Evolutionary conservation across 441 rosid genomes (phyloP).

Genomic region (Pelargonium citronellum): DNA sequence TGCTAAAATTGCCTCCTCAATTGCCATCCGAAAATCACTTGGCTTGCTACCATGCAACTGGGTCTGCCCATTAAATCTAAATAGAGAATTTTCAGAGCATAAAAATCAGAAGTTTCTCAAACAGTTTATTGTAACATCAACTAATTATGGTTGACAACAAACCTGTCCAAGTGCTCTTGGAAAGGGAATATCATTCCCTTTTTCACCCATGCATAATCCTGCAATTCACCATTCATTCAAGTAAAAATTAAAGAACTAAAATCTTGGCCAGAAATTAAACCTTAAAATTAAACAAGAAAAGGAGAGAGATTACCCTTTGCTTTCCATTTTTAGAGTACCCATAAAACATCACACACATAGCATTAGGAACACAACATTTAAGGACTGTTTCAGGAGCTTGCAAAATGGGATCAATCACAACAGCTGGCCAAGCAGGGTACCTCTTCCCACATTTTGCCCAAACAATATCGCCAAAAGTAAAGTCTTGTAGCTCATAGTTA

Average conservation of each 20-base stretch:
- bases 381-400: constrained; percentile 79
- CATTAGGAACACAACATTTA: constrained; percentile 55
- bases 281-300: constrained; percentile 16
- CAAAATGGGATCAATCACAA: constrained; percentile 69
- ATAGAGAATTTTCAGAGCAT: constrained; percentile 25
- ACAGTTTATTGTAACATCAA: constrained; percentile 14
- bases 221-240: constrained; percentile 21
- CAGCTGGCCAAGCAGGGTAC: constrained; percentile 88
- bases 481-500: constrained; percentile 72
- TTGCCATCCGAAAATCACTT: constrained; percentile 69
- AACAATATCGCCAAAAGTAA: constrained; percentile 69
- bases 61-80: constrained; percentile 75
- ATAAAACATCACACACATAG: constrained; percentile 84
- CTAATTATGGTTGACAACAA: constrained; percentile 18
- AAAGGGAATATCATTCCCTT: constrained; percentile 90
- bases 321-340: constrained; percentile 84
- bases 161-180: constrained; percentile 72
- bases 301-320: constrained; percentile 54
- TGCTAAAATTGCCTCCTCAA: constrained; percentile 77
- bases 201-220: constrained; percentile 95
- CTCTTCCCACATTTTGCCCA: constrained; percentile 98
- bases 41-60: constrained; percentile 67
- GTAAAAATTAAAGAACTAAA: constrained; percentile 8
- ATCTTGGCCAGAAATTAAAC: constrained; percentile 16
- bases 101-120: constrained; percentile 13